These are phyloP conservation scores for Diaporthe nobilis DNA, from an alignment of 2,329 filamentous ascomycete species.

Conservation along the genomic window DNA sequence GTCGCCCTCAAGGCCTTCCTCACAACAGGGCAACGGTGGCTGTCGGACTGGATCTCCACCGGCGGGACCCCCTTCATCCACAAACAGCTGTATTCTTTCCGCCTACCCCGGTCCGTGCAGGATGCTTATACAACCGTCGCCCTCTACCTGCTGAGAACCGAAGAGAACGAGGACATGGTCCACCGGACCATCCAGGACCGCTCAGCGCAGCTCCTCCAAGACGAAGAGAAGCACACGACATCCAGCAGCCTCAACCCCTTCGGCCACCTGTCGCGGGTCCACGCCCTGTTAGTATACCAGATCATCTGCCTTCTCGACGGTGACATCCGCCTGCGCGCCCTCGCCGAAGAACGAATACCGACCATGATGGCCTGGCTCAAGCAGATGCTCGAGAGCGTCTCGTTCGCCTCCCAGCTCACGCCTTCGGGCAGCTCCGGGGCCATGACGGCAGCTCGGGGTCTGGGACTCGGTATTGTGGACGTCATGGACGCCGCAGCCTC, in stretches of 20 bases:
- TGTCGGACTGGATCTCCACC: conserved; percentile 46
- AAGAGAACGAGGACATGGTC: conserved; percentile 35
- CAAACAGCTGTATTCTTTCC: conserved; percentile 44
- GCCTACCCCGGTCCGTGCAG: conserved; percentile 42
- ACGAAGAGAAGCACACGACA: conserved; percentile 23
- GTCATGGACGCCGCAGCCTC: neutral
- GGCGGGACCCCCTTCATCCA: conserved; percentile 49
- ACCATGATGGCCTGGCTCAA: conserved; percentile 15
- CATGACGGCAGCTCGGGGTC: neutral
- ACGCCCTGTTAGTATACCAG: conserved; percentile 34
- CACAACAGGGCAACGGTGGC: conserved; percentile 40
- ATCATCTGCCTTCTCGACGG: conserved; percentile 38
- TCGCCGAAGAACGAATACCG: conserved; percentile 13
- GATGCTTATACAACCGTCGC: conserved; percentile 28
- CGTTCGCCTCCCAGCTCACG: conserved; percentile 32
- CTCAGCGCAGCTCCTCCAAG: conserved; percentile 15
- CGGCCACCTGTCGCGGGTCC: conserved; percentile 29
- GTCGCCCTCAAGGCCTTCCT: conserved; percentile 8
- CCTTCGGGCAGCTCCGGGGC: neutral
- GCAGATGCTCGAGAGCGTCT: conserved; percentile 43
- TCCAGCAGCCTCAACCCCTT: conserved; percentile 34
- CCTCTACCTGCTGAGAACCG: conserved; percentile 9
- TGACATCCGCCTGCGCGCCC: conserved; percentile 31
- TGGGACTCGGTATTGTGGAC: conserved; percentile 26
- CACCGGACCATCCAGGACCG: conserved; percentile 42